Conservation (phyloP, 164 flowering plant genomes). For the grape (Vitis vinifera) region DNA sequence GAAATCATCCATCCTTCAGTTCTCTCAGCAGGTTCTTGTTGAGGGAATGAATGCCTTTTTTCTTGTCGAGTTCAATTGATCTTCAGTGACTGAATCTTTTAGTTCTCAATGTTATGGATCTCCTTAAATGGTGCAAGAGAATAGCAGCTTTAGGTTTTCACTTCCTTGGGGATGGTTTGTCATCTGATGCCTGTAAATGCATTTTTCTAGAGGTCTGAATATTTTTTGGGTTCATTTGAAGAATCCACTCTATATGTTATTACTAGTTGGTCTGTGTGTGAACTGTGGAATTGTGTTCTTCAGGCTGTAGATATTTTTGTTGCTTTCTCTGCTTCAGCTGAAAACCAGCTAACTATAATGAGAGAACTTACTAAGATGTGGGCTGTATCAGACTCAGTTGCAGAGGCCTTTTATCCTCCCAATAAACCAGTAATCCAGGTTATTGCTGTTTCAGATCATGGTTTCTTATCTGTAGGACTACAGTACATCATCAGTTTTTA, state of each 20-base stretch:
- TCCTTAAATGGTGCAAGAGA: conserved; percentile 89
- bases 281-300: conserved; percentile 6
- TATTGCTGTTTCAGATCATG: background rate
- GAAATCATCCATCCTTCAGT: conserved; percentile 18
- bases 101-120: conserved; percentile 59
- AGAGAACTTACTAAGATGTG: conserved; percentile 67
- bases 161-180: conserved; percentile 36
- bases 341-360: conserved; percentile 48
- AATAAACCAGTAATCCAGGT: conserved; percentile 76
- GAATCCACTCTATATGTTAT: background rate
- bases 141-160: conserved; percentile 49
- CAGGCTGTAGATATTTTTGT: conserved; percentile 95
- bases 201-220: conserved; percentile 75
- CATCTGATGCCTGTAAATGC: conserved; percentile 34
- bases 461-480: background rate
- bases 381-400: conserved; percentile 41
- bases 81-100: conserved; percentile 1
- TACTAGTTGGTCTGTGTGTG: background rate
- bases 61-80: background rate
- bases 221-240: background rate
- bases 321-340: conserved; percentile 53
- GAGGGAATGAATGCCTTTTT: conserved; percentile 43
- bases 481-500: conserved; percentile 3
- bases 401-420: conserved; percentile 46
- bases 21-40: conserved; percentile 56